Base-by-base conservation (phyloP, 2,329 filamentous ascomycete genomes). In the Monosporascus sp. region DNA sequence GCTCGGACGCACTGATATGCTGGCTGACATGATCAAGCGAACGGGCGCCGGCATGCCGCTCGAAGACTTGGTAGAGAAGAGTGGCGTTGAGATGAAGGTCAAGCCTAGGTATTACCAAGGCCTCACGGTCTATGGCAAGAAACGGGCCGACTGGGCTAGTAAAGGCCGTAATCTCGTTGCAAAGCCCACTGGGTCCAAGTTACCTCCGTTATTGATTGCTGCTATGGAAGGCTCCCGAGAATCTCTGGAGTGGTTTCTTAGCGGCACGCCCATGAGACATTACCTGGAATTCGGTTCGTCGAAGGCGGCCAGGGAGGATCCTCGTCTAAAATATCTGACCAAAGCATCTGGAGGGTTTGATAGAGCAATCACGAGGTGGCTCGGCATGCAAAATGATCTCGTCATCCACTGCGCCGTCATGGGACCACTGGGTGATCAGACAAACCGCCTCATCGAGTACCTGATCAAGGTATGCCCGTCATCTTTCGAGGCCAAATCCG, bases 101-200 rank as follows among this genome's bases (percentile, higher is more conserved):
- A 88, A 86, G 66, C 82, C 88, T 1, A 79, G 79, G 19, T 89
- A 82, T 67, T 95, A 95, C 64, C 87, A 89, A 68, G 90, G 90
- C 0, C 69, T 93, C 31, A 86, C 83, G 1, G 86, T 95, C 4
- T 78, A 81, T 55, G 65, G 65, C 7, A 66, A 57, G 52, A 67
- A 65, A 69, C 76, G 83, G 48, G 74, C 75, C 37, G 89, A 92
- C 60, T 95, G 89, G 90, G 87, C 88, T 1, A 78, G 77, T 22
- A 82, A 81, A 7, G 83, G 84, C 3, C 78, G 81, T 14, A 72
- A 73, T 31, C 66, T 74, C 37, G 69, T 75, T 5, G 61, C 65
- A 14, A 71, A 65, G 41, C 62, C 70, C 3, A 69, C 66, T 0
- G 78, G 75, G 9, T 65, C 72, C 49, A 72, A 74, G 37, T 74